Evolutionary conservation across 257 asterid species (phyloP).

Genomic region (Lycium ferocissimum): DNA sequence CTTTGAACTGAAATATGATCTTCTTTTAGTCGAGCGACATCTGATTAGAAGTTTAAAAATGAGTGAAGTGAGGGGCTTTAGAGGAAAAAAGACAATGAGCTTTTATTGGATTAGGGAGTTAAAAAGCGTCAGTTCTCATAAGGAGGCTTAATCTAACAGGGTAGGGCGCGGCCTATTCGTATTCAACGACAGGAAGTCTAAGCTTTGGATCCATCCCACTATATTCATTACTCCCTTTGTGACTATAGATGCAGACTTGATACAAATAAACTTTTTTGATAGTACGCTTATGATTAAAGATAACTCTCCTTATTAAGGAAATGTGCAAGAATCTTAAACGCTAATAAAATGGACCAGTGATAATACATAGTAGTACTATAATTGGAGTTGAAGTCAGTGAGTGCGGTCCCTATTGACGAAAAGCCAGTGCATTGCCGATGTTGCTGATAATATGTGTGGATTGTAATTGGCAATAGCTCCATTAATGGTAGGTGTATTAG

Average conservation of each 20-base stretch:
- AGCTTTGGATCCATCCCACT: not conserved
- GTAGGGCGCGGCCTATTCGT: not conserved
- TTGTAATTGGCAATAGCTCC: not conserved
- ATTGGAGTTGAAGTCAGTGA: too few species aligned
- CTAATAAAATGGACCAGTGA: not conserved
- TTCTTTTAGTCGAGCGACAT: not conserved
- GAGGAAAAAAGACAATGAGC: too few species aligned
- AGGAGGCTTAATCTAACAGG: not conserved
- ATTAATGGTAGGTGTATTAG: not conserved
- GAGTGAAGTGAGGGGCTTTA: not conserved
- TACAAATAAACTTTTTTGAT: not conserved
- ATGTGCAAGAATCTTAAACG: not conserved
- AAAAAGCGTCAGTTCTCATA: not conserved
- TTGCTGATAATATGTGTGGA: not conserved
- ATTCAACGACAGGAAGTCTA: conserved; percentile 17
- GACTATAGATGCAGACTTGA: not conserved
- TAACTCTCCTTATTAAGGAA: too few species aligned
- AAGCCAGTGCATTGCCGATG: not conserved
- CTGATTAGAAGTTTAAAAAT: not conserved
- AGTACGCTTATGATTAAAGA: too few species aligned
- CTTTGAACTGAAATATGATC: too few species aligned
- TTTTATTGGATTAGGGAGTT: not conserved
- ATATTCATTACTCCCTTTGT: not conserved
- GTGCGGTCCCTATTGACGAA: too few species aligned
- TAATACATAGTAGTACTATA: too few species aligned